Evolutionary conservation across 352 stramenopile species (phyloP).

Genomic region (Elongisporangium senticosum): DNA sequence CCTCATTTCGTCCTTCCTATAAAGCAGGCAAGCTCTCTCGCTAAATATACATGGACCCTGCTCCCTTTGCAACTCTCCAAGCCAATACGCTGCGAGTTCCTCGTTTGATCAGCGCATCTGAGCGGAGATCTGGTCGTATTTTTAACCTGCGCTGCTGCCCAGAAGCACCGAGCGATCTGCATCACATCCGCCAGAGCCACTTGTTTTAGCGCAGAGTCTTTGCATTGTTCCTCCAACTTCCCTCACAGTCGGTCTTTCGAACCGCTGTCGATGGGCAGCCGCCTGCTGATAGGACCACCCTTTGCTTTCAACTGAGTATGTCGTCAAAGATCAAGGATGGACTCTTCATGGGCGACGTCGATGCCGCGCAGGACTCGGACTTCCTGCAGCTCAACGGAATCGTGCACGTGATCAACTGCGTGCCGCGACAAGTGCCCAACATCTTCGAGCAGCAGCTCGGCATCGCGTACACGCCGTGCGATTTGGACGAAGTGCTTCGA

Average conservation of each 20-base stretch:
- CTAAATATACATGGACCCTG: constrained; percentile 10
- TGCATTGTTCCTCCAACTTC: background rate
- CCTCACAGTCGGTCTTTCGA: background rate
- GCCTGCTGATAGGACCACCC: background rate
- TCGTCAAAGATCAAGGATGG: constrained; percentile 93
- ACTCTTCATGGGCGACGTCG: constrained; percentile 91
- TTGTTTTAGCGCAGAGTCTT: background rate
- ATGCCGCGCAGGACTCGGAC: constrained; percentile 89
- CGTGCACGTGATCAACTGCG: constrained; percentile 89
- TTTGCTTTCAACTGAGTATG: constrained; percentile 34
- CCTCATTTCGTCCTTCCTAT: constrained; percentile 64
- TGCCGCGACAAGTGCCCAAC: constrained; percentile 87
- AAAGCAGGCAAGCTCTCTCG: constrained; percentile 2
- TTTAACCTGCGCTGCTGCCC: background rate
- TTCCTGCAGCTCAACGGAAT: constrained; percentile 94
- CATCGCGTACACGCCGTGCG: constrained; percentile 73
- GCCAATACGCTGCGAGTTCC: background rate
- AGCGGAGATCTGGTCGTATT: background rate
- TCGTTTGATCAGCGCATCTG: background rate
- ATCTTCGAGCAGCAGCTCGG: constrained; percentile 86
- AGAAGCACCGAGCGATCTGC: background rate
- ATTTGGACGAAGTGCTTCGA: constrained; percentile 62
- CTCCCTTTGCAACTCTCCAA: background rate
- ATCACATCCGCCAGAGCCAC: background rate
- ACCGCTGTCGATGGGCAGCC: background rate